Conservation (phyloP, 164 flowering plant species). For the Magnolia officinalis region DNA sequence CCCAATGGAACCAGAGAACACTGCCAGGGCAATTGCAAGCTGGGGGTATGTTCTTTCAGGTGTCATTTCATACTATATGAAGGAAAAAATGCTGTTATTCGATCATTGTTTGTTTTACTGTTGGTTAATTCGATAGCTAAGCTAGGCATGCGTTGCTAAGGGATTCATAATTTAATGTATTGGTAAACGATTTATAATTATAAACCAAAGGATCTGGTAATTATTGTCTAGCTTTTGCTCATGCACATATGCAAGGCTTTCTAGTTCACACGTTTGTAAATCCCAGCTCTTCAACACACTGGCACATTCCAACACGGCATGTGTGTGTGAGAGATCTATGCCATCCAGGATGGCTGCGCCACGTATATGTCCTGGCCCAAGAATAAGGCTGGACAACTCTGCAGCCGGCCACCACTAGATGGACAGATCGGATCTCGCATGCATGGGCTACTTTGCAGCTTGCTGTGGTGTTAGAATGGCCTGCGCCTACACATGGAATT, state of each 20-base stretch:
- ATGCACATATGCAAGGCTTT: neutral
- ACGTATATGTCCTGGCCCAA: neutral
- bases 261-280: neutral
- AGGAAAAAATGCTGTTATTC: neutral
- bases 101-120: neutral
- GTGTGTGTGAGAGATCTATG: neutral
- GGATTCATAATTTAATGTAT: neutral
- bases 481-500: neutral
- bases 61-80: neutral
- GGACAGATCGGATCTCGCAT: neutral
- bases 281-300: neutral
- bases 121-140: neutral
- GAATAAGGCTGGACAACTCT: neutral
- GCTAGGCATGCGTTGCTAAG: neutral
- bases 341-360: neutral
- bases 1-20: conserved; percentile 88
- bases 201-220: neutral
- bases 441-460: neutral
- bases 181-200: neutral
- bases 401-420: neutral
- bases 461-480: neutral
- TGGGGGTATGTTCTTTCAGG: conserved; percentile 66
- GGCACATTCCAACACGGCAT: neutral
- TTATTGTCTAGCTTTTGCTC: neutral
- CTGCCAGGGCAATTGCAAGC: conserved; percentile 83